These are phyloP conservation scores for Phaeolepiota aurea DNA, from an alignment of 768 basidiomycete species.

Conservation along the genomic window DNA sequence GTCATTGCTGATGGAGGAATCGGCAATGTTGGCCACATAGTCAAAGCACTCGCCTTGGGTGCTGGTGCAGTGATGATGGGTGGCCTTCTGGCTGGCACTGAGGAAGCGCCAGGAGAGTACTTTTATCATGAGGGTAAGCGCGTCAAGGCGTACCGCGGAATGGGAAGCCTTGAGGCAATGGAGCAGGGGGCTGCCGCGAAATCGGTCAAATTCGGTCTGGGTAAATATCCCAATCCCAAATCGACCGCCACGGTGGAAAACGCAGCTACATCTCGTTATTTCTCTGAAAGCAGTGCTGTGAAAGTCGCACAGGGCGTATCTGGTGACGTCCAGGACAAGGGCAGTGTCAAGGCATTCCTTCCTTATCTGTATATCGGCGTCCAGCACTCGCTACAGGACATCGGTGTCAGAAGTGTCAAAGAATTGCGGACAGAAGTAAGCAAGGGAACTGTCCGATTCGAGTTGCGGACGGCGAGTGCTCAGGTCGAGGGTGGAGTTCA, in stretches of 20 bases:
- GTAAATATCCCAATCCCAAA: conserved; percentile 41
- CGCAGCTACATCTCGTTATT: conserved; percentile 93
- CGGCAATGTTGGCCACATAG: conserved; percentile 92
- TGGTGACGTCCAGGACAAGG: conserved; percentile 96
- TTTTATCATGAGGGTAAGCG: conserved; percentile 99
- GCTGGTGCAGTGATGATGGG: conserved; percentile 99
- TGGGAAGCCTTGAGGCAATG: conserved; percentile 96
- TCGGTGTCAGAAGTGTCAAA: conserved; percentile 64
- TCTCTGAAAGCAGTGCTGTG: conserved; percentile 85
- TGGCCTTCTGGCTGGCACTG: conserved; percentile 87
- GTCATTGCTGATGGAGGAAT: conserved; percentile 97
- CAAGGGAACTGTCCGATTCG: conserved; percentile 72
- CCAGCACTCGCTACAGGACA: conserved; percentile 93
- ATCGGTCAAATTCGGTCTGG: conserved; percentile 13
- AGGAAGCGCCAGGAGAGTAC: conserved; percentile 97
- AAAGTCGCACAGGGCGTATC: conserved; percentile 97
- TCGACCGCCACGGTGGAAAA: conserved; percentile 61
- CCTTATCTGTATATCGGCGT: conserved; percentile 78
- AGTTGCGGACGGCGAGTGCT: conserved; percentile 89
- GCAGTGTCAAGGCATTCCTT: conserved; percentile 85
- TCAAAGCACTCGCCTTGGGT: conserved; percentile 91
- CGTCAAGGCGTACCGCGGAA: conserved; percentile 97
- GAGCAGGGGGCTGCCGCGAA: conserved; percentile 56
- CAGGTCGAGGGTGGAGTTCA: conserved; percentile 96
- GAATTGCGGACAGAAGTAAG: conserved; percentile 62